phyloP scores from a whole-genome alignment of 257 asterid genomes.

The Mitragyna speciosa region DNA sequence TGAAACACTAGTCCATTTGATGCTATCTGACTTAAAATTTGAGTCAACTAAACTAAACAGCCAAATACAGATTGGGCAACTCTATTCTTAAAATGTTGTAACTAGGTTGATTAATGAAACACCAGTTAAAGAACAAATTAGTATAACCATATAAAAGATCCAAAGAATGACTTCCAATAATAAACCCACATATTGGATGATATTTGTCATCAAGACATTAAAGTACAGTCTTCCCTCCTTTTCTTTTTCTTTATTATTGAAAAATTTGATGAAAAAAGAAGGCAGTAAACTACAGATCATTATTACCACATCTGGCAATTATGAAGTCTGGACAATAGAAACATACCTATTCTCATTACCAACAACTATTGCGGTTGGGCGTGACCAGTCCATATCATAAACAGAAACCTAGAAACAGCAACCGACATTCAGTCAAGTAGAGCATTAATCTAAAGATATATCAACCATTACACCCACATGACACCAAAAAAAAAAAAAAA shows the following conservation, averaged over 20 bases:
- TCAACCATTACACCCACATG: neutral
- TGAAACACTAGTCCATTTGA: neutral
- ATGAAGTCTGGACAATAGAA: neutral
- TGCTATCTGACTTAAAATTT: neutral
- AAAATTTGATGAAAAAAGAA: neutral
- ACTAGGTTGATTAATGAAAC: neutral
- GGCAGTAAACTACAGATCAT: neutral
- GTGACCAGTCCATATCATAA: slow-evolving; percentile 89
- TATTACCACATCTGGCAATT: neutral
- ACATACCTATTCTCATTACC: slow-evolving; percentile 79
- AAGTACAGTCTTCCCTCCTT: neutral
- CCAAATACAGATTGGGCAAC: neutral
- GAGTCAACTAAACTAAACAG: no score
- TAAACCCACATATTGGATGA: neutral
- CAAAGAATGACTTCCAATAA: neutral
- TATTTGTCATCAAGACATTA: neutral
- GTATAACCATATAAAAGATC: no score
- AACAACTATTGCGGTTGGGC: slow-evolving; percentile 89
- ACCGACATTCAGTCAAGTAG: neutral
- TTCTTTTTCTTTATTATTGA: neutral
- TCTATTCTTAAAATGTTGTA: neutral
- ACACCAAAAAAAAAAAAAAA: neutral
- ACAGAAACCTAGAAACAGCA: slow-evolving; percentile 64
- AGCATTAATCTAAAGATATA: neutral
- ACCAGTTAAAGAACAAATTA: neutral